Percentiles rank a stretch among this genome's conserved stretches.
phyloP scores from a whole-genome alignment of 495 filamentous ascomycete genomes.

The Venustampulla echinocandica region DNA sequence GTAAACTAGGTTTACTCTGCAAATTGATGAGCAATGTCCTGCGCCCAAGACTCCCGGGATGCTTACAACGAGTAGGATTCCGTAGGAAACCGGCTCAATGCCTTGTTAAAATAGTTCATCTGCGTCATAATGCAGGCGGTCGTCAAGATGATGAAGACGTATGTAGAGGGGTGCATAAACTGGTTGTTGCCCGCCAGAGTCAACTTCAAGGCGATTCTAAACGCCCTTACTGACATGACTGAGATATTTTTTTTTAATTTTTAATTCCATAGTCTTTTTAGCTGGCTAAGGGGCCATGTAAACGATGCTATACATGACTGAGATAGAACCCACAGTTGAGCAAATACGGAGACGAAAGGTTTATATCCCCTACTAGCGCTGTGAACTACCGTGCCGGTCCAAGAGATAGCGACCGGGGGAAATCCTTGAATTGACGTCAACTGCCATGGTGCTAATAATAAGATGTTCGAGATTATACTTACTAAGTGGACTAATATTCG shows the following conservation, averaged over 20 bases:
- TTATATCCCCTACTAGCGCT: too few relatives aligned
- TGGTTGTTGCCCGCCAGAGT: constrained; percentile 87
- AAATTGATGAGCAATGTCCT: constrained; percentile 1
- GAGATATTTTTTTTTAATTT: too few relatives aligned
- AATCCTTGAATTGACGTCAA: too few relatives aligned
- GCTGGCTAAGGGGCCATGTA: too few relatives aligned
- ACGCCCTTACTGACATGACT: constrained; percentile 97
- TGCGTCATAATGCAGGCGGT: constrained; percentile 87
- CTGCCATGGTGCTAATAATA: too few relatives aligned
- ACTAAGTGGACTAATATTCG: too few relatives aligned
- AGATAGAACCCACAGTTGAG: constrained; percentile 91
- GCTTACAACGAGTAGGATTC: constrained; percentile 74
- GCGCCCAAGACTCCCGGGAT: neutral
- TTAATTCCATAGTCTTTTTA: too few relatives aligned
- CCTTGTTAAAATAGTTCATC: constrained; percentile 99
- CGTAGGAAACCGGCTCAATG: constrained; percentile 89
- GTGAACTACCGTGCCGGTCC: too few relatives aligned
- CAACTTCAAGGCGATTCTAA: constrained; percentile 89
- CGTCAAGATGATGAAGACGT: constrained; percentile 88
- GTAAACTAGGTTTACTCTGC: constrained; percentile 90
- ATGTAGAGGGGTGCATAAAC: constrained; percentile 82
- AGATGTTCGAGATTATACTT: too few relatives aligned
- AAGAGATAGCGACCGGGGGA: too few relatives aligned
- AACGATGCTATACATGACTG: too few relatives aligned
- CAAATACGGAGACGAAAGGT: constrained; percentile 89